phyloP scores from a whole-genome alignment of 257 asterid species.

The Handroanthus guayacan region DNA sequence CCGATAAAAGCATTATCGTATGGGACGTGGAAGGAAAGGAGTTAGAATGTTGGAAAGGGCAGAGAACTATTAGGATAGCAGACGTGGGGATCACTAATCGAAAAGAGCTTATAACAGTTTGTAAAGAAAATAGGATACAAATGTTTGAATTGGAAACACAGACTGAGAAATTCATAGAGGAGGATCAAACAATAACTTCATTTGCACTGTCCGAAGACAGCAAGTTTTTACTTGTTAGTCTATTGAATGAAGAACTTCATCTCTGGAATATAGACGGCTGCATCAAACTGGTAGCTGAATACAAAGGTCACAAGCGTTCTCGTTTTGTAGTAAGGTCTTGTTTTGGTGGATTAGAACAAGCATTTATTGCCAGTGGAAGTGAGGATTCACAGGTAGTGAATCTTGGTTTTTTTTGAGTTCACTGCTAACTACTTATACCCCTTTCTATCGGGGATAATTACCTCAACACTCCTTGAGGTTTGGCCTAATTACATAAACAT shows the following conservation, averaged over 20 bases:
- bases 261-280: constrained; percentile 68
- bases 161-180: constrained; percentile 56
- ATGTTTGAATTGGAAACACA: constrained; percentile 62
- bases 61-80: constrained; percentile 49
- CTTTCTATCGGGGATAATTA: no score
- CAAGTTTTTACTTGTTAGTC: constrained; percentile 64
- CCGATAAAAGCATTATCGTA: constrained; percentile 63
- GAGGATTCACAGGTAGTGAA: constrained; percentile 73
- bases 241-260: constrained; percentile 64
- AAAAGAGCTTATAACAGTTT: constrained; percentile 59
- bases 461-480: no score
- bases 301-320: constrained; percentile 64
- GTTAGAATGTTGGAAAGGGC: constrained; percentile 66
- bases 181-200: constrained; percentile 62
- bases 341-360: constrained; percentile 74
- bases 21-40: constrained; percentile 78
- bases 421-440: not conserved
- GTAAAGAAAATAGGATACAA: constrained; percentile 53
- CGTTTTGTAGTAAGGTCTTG: constrained; percentile 76
- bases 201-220: constrained; percentile 65
- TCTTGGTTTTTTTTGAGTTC: not conserved
- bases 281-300: constrained; percentile 52
- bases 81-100: constrained; percentile 67
- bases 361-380: constrained; percentile 81
- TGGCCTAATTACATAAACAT: no score